Evolutionary conservation across 768 basidiomycete species (phyloP).

Genomic region (Termitomyces sp.): DNA sequence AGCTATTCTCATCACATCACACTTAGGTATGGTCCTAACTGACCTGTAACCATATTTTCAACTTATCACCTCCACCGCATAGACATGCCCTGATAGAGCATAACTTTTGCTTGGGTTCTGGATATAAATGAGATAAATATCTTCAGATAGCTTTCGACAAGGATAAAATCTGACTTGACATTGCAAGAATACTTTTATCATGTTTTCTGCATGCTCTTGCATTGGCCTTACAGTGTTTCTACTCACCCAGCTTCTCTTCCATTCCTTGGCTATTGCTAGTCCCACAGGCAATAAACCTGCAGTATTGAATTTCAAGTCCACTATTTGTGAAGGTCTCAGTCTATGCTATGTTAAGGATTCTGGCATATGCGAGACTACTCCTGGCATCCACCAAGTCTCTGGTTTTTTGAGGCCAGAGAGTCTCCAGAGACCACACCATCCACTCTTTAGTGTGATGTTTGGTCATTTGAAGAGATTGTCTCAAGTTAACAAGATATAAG

Average conservation of each 20-base stretch:
- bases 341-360: constrained; percentile 52
- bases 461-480: constrained; percentile 44
- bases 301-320: constrained; percentile 16
- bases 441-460: constrained; percentile 52
- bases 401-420: constrained; percentile 65
- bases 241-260: neutral
- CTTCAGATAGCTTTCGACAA: too few species aligned
- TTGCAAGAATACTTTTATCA: neutral
- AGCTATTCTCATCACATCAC: too few species aligned
- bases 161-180: too few species aligned
- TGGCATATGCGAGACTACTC: constrained; percentile 61
- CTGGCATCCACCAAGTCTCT: constrained; percentile 53
- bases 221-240: neutral
- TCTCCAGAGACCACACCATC: constrained; percentile 58
- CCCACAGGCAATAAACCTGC: constrained; percentile 27
- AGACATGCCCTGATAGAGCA: too few species aligned
- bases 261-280: neutral
- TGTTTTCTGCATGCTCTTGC: neutral
- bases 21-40: too few species aligned
- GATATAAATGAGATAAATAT: too few species aligned
- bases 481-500: constrained; percentile 15
- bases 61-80: too few species aligned
- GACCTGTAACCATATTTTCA: too few species aligned
- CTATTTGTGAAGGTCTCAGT: constrained; percentile 16
- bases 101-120: too few species aligned